Conservation (phyloP, 495 filamentous ascomycete species). For the Viridothelium virens region DNA sequence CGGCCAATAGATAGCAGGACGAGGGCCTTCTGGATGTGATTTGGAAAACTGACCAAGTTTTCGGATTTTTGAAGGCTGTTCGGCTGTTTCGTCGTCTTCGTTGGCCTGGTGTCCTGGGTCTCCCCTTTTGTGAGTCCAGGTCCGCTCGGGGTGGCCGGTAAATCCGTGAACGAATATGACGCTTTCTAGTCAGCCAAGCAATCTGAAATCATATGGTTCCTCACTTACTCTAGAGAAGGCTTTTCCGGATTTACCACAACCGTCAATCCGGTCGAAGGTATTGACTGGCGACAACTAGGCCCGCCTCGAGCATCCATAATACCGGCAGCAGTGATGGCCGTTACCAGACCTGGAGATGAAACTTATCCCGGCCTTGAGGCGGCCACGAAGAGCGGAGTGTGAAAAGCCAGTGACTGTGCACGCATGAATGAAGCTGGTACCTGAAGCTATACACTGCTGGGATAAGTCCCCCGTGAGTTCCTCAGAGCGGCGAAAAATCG, state of each 20-base stretch:
- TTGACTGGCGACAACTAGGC: neutral
- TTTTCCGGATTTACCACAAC: neutral
- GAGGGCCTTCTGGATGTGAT: no score
- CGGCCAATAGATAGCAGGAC: constrained; percentile 30
- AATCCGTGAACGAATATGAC: constrained; percentile 36
- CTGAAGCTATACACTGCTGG: no score
- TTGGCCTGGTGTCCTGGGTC: neutral
- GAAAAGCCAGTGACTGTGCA: no score
- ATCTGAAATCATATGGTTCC: neutral
- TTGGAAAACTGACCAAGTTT: neutral
- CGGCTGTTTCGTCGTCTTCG: constrained; percentile 10
- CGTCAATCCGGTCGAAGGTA: constrained; percentile 5
- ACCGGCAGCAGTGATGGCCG: no score
- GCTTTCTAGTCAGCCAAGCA: constrained; percentile 5
- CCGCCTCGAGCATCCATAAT: neutral
- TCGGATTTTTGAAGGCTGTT: constrained; percentile 16
- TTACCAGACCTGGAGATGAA: no score
- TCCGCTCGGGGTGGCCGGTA: constrained; percentile 33
- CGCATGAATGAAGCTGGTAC: no score
- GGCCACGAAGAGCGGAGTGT: no score
- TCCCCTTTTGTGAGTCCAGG: constrained; percentile 30
- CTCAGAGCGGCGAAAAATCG: no score
- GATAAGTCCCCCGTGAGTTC: no score
- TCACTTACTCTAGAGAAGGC: neutral
- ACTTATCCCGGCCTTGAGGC: no score